Conservation (phyloP, 2,329 filamentous ascomycete species). For the Aureobasidium musti region DNA sequence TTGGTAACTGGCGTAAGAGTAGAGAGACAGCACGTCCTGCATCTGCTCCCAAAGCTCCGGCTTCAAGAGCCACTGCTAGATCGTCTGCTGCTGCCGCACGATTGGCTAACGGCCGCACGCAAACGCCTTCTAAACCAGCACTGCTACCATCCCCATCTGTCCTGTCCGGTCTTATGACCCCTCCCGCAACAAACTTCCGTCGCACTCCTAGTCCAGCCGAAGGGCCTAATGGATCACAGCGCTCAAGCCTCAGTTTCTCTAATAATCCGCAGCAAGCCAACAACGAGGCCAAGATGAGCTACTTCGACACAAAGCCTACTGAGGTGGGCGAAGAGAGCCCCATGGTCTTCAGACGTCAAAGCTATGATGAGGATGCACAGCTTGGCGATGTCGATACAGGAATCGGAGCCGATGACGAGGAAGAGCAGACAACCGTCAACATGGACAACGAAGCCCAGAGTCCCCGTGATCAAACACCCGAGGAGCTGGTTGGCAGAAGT, state of each 20-base stretch:
- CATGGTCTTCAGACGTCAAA: conserved; percentile 57
- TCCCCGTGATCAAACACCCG: conserved; percentile 31
- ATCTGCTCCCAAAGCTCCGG: conserved; percentile 6
- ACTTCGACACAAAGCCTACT: conserved; percentile 26
- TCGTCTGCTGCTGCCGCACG: conserved; percentile 2
- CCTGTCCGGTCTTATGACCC: conserved; percentile 80
- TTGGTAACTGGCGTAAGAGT: conserved; percentile 79
- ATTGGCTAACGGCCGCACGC: conserved; percentile 24
- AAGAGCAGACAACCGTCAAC: conserved; percentile 36
- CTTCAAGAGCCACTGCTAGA: conserved; percentile 20
- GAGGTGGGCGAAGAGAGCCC: conserved; percentile 43
- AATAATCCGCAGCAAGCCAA: conserved; percentile 30
- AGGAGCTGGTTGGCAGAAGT: conserved; percentile 32
- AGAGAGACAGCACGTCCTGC: conserved; percentile 6
- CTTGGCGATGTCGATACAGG: conserved; percentile 52
- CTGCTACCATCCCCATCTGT: conserved; percentile 59
- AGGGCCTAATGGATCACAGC: conserved; percentile 22
- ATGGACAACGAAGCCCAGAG: conserved; percentile 32
- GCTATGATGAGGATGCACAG: conserved; percentile 63
- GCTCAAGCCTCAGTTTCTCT: conserved; percentile 24
- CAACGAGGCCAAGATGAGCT: background rate
- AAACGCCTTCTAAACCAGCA: conserved; percentile 63
- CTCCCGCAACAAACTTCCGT: conserved; percentile 74
- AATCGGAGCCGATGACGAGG: conserved; percentile 38
- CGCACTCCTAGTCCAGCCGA: conserved; percentile 55